phyloP scores from a whole-genome alignment of 805 yeast genomes.

The Clavispora fructus region DNA sequence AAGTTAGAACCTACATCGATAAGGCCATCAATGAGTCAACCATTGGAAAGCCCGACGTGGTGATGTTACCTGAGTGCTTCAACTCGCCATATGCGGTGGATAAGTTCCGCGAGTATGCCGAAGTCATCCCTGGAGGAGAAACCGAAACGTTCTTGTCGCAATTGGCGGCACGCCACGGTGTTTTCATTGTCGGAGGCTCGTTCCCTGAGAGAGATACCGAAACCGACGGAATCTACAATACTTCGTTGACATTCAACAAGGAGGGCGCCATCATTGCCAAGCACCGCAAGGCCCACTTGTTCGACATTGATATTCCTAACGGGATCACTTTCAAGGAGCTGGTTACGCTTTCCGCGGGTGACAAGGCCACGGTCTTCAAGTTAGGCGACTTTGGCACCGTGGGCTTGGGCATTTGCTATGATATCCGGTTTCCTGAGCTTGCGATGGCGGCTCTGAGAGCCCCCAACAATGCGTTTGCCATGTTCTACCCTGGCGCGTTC shows the following conservation, averaged over 20 bases:
- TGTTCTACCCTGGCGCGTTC: slow-evolving; percentile 82
- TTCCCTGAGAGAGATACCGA: slow-evolving; percentile 61
- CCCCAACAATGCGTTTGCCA: slow-evolving; percentile 61
- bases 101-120: slow-evolving; percentile 85
- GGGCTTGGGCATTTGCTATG: slow-evolving; percentile 86
- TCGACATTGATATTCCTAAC: slow-evolving; percentile 88
- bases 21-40: slow-evolving; percentile 47
- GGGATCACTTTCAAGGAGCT: slow-evolving; percentile 87
- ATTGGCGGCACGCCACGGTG: slow-evolving; percentile 59
- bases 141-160: slow-evolving; percentile 55
- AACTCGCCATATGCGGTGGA: slow-evolving; percentile 90
- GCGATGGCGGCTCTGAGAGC: slow-evolving; percentile 63
- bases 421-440: slow-evolving; percentile 74
- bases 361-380: slow-evolving; percentile 72
- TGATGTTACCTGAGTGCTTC: slow-evolving; percentile 93
- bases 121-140: slow-evolving; percentile 72
- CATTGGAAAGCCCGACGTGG: slow-evolving; percentile 48
- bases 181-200: slow-evolving; percentile 84
- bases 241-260: slow-evolving; percentile 67
- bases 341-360: slow-evolving; percentile 68
- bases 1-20: slow-evolving; percentile 58
- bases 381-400: slow-evolving; percentile 46
- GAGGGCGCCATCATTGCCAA: slow-evolving; percentile 75
- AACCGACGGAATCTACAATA: slow-evolving; percentile 52
- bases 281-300: slow-evolving; percentile 86